Evolutionary conservation across 2,329 filamentous ascomycete genomes (phyloP), one percentile per base, ranked within the genome.

Genomic region (Botrytis cinerea): DNA sequence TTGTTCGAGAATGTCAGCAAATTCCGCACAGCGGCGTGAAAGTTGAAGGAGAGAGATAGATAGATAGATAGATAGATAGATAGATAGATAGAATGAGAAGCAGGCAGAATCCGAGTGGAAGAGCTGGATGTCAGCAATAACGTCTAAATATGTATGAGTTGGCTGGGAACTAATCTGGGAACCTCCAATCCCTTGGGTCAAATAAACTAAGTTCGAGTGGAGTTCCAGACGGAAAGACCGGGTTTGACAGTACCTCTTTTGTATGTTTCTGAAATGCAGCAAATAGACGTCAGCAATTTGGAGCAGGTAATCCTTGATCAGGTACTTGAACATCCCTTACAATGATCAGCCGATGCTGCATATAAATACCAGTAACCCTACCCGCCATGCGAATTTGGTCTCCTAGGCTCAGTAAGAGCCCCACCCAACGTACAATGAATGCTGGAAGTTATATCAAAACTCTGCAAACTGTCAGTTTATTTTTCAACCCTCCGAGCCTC

Each of bases 1-100:
- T 66, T 66, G n/a, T 64, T 71, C 40, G 62, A 61, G 73, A 67
- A 62, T 66, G 75, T 77, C 73, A 76, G 76, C 63, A 62, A 72
- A 51, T 46, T 40, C 48, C 18, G n/a, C 25, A n/a, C 70, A 59
- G 51, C 51, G 51, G 51, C 61, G 51, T 38, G 40, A 40, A 38
- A 68, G 32, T 35, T 60, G 62, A 51, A 60, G 7, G 57, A 32
- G 73, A 54, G 60, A 38, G 51, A 38, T 63, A 32, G 51, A 66
- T 63, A 38, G 51, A 38, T 60, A 32, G 51, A 66, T 60, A 38
- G 51, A 38, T 60, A 32, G 51, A 66, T 60, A 38, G 35, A 35
- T 3, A 32, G 73, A 54, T 60, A 38, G 51, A 38, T 63, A 32
- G 51, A 66, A 32, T 28, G 66, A 61, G 40, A 61, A 51, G 1